phyloP scores from a whole-genome alignment of 2,329 filamentous ascomycete species.

The Geosmithia putterillii region DNA sequence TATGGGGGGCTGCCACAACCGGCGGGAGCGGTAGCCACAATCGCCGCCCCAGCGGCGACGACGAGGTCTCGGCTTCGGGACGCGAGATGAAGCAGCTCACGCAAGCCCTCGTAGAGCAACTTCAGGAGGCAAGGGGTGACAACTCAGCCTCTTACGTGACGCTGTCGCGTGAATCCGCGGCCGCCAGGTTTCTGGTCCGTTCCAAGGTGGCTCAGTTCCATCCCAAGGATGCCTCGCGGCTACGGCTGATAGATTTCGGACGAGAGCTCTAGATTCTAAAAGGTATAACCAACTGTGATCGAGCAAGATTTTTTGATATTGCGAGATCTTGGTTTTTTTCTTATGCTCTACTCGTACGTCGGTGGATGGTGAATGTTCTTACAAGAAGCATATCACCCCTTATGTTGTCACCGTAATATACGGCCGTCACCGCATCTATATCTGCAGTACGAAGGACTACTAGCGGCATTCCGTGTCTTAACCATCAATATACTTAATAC shows the following conservation, averaged over 20 bases:
- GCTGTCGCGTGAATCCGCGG: slow-evolving; percentile 47
- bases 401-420: too few species aligned
- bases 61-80: slow-evolving; percentile 37
- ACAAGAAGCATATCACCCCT: too few species aligned
- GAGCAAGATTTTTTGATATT: too few species aligned
- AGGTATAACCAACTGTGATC: too few species aligned
- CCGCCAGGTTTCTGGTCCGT: slow-evolving; percentile 49
- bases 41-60: slow-evolving; percentile 10
- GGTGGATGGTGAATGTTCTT: too few species aligned
- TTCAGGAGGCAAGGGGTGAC: slow-evolving; percentile 41
- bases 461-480: too few species aligned
- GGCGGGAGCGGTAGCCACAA: slow-evolving; percentile 3
- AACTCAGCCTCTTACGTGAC: slow-evolving; percentile 44
- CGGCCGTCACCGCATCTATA: too few species aligned
- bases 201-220: slow-evolving; percentile 57
- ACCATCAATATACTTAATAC: too few species aligned
- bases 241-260: slow-evolving; percentile 52
- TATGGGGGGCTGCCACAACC: slow-evolving; percentile 34
- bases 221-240: slow-evolving; percentile 45
- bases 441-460: too few species aligned
- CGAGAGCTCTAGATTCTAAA: slow-evolving; percentile 37
- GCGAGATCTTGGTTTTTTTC: too few species aligned
- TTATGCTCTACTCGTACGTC: too few species aligned
- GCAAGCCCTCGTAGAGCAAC: slow-evolving; percentile 47
- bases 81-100: slow-evolving; percentile 47